Conservation (phyloP, 768 basidiomycete genomes). For the Boletus huronensis region DNA sequence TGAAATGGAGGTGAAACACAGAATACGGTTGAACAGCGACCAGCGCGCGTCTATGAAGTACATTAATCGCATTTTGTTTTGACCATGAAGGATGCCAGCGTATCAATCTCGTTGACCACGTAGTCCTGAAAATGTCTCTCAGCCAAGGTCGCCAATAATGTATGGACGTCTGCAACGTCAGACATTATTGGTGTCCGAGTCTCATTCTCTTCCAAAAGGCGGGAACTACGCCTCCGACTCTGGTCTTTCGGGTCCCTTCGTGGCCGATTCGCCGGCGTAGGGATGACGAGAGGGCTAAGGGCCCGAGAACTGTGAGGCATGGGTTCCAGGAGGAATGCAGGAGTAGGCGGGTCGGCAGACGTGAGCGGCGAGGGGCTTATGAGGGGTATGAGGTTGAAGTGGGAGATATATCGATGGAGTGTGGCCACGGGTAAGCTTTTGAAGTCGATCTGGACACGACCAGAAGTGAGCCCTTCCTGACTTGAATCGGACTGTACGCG, state of each 20-base stretch:
- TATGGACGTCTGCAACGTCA: constrained; percentile 66
- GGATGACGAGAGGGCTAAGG: constrained; percentile 44
- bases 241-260: constrained; percentile 63
- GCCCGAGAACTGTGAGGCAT: constrained; percentile 43
- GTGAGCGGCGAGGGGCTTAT: constrained; percentile 70
- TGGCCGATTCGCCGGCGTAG: constrained; percentile 68
- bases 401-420: constrained; percentile 68
- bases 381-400: constrained; percentile 67
- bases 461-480: constrained; percentile 9
- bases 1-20: constrained; percentile 3
- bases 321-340: constrained; percentile 54
- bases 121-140: constrained; percentile 71
- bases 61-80: constrained; percentile 52
- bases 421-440: constrained; percentile 59
- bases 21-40: constrained; percentile 14
- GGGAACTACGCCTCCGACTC: constrained; percentile 64
- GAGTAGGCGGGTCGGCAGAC: constrained; percentile 67
- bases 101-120: constrained; percentile 68
- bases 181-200: constrained; percentile 62
- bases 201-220: constrained; percentile 62
- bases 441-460: constrained; percentile 63
- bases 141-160: constrained; percentile 62
- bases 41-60: constrained; percentile 16
- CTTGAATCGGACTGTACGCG: neutral
- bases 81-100: constrained; percentile 79